A percentile compares a stretch with the other conserved stretches of the same genome.
Evolutionary conservation across 768 basidiomycete genomes (phyloP).

Genomic region (Mycena rebaudengoi): DNA sequence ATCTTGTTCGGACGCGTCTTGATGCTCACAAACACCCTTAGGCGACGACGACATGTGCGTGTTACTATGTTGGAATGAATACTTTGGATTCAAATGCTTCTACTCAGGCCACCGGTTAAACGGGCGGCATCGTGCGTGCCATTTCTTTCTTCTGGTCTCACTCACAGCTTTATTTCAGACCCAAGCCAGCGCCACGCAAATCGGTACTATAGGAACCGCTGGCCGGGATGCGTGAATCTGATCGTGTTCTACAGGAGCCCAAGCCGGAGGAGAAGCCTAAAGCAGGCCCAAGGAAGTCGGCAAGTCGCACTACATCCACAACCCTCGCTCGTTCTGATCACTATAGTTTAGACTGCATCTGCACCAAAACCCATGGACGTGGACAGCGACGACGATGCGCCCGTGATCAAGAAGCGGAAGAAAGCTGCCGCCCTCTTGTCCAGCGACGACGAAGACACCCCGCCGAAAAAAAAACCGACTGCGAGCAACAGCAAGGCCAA

Average conservation of each 20-base stretch:
- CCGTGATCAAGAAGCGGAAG: slow-evolving; percentile 40
- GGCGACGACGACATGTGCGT: slow-evolving; percentile 32
- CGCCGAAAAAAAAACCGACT: slow-evolving; percentile 33
- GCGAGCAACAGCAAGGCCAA: slow-evolving; percentile 13
- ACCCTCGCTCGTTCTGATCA: background rate
- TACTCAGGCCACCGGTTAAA: background rate
- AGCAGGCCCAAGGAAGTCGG: slow-evolving; percentile 22
- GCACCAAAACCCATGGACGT: slow-evolving; percentile 24
- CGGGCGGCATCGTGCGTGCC: background rate
- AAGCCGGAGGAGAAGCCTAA: slow-evolving; percentile 4
- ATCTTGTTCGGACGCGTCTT: background rate
- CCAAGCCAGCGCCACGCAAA: background rate
- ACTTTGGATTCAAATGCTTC: background rate
- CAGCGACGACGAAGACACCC: slow-evolving; percentile 47
- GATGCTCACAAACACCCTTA: background rate
- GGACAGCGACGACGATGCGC: slow-evolving; percentile 36
- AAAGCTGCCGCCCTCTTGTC: slow-evolving; percentile 40
- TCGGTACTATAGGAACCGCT: background rate
- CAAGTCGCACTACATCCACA: background rate
- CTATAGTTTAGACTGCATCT: background rate
- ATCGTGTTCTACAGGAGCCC: background rate
- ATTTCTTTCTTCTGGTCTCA: background rate
- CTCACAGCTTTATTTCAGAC: background rate
- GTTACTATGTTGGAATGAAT: no score
- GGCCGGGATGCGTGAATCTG: background rate